Evolutionary conservation across 148 eudicot genomes (phyloP).

Genomic region (Polygonum aviculare): DNA sequence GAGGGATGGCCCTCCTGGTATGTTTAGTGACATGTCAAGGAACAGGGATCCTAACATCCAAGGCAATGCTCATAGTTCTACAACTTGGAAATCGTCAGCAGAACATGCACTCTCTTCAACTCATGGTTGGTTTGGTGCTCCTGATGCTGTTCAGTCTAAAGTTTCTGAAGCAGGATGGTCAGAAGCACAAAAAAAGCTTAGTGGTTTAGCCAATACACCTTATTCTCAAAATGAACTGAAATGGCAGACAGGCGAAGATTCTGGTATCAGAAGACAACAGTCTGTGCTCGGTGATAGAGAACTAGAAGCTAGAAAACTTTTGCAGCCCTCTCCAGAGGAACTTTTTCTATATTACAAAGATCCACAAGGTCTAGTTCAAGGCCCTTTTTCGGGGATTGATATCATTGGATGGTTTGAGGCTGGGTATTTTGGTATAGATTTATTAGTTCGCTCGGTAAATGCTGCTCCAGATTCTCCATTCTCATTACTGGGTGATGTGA

Average conservation of each 20-base stretch:
- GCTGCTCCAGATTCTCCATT: conserved; percentile 63
- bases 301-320: conserved; percentile 31
- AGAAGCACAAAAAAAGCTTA: conserved; percentile 37
- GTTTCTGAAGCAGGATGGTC: conserved; percentile 37
- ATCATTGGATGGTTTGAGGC: conserved; percentile 98
- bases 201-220: conserved; percentile 25
- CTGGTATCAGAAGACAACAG: conserved; percentile 38
- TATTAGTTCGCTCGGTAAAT: conserved; percentile 65
- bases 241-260: conserved; percentile 36
- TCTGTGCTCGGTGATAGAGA: conserved; percentile 43
- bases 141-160: conserved; percentile 28
- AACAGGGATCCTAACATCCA: conserved; percentile 29
- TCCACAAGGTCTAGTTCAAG: conserved; percentile 89
- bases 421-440: conserved; percentile 88
- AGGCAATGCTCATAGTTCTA: conserved; percentile 35
- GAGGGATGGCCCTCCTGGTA: conserved; percentile 25
- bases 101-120: conserved; percentile 28
- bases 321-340: conserved; percentile 76
- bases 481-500: conserved; percentile 73
- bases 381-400: conserved; percentile 85
- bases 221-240: conserved; percentile 28
- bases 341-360: conserved; percentile 75
- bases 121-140: conserved; percentile 34
- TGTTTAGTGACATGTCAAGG: conserved; percentile 30
- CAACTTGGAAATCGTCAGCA: conserved; percentile 37